Evolutionary conservation across 1,139 yeast species (phyloP).

Genomic region (Pichia sp.): DNA sequence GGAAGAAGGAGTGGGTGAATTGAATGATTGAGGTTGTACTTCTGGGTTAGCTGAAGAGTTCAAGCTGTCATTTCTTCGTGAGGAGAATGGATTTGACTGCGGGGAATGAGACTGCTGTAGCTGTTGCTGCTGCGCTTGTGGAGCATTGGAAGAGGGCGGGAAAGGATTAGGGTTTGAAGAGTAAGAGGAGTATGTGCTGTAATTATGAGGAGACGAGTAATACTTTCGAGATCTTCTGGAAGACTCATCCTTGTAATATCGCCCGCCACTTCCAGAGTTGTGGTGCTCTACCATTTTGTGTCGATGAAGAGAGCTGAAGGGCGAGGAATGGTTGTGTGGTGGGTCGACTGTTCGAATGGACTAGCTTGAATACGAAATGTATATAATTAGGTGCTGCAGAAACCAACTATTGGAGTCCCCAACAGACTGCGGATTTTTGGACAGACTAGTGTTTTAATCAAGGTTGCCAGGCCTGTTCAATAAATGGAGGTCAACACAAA

Average conservation of each 20-base stretch:
- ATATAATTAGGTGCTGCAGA: too few species aligned
- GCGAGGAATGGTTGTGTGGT: background rate
- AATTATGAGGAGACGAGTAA: conserved; percentile 16
- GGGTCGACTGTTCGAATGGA: background rate
- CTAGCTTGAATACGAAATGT: background rate
- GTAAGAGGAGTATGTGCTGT: conserved; percentile 17
- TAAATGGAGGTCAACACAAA: background rate
- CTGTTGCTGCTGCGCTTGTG: conserved; percentile 6
- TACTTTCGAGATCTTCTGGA: conserved; percentile 24
- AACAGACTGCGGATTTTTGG: too few species aligned
- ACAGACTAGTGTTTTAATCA: background rate
- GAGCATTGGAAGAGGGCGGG: conserved; percentile 17
- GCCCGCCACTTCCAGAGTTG: conserved; percentile 17
- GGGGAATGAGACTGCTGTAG: background rate
- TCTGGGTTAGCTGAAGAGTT: conserved; percentile 1
- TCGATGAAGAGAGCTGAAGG: too few species aligned
- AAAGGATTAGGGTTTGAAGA: conserved; percentile 24
- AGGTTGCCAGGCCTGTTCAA: background rate
- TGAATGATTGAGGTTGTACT: background rate
- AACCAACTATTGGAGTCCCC: too few species aligned
- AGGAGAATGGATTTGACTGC: conserved; percentile 25
- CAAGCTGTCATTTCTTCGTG: conserved; percentile 24
- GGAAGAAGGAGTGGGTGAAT: background rate
- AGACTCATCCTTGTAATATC: conserved; percentile 25
- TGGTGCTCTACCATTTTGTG: conserved; percentile 22